Percentiles rank a stretch among this genome's conserved stretches.
Conservation (phyloP, 805 yeast species). For the Metschnikowia bowlesiae region DNA sequence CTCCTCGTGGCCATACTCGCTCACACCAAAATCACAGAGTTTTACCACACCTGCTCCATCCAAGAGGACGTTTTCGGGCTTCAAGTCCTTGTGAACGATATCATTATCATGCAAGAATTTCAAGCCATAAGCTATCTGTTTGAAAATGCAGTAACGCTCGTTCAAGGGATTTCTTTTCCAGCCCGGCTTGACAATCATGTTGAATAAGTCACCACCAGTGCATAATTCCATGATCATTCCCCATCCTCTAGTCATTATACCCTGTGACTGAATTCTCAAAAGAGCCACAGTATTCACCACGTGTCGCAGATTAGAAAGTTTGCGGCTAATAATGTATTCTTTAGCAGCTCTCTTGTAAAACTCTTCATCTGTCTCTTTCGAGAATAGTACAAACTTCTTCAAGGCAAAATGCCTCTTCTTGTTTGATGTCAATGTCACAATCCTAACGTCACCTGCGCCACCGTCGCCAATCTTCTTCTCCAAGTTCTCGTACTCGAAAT, state of each 20-base stretch:
- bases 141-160: slow-evolving; percentile 64
- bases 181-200: slow-evolving; percentile 49
- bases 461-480: slow-evolving; percentile 62
- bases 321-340: slow-evolving; percentile 60
- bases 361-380: slow-evolving; percentile 57
- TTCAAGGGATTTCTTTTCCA: slow-evolving; percentile 51
- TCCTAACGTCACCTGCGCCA: slow-evolving; percentile 63
- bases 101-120: slow-evolving; percentile 61
- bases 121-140: slow-evolving; percentile 61
- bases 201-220: slow-evolving; percentile 57
- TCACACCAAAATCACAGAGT: slow-evolving; percentile 74
- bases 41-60: slow-evolving; percentile 58
- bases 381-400: slow-evolving; percentile 57
- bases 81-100: slow-evolving; percentile 67
- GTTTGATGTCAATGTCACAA: slow-evolving; percentile 31
- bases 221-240: slow-evolving; percentile 68
- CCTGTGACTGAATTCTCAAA: slow-evolving; percentile 53
- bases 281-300: slow-evolving; percentile 53
- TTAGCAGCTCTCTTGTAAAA: slow-evolving; percentile 62
- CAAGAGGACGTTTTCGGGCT: slow-evolving; percentile 69
- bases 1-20: slow-evolving; percentile 55
- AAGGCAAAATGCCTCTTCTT: slow-evolving; percentile 54
- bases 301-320: slow-evolving; percentile 53
- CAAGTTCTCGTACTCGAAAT: slow-evolving; percentile 43
- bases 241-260: slow-evolving; percentile 62